Base-by-base conservation (phyloP, 768 basidiomycete genomes). In the Rhizopogon sp. region DNA sequence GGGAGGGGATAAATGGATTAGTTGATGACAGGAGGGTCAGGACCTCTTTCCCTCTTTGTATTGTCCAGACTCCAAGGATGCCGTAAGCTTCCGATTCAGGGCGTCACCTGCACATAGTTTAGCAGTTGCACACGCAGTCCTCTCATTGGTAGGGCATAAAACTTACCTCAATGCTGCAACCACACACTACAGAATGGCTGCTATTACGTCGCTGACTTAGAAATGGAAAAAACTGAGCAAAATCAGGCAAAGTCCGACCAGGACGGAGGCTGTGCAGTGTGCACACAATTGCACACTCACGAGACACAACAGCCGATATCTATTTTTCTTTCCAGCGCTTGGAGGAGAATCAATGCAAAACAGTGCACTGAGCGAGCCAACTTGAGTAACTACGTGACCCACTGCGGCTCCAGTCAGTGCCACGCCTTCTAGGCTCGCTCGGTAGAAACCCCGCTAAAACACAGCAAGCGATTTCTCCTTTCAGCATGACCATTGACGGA, bases 21-120 rank as follows among this genome's bases (percentile, higher is more conserved):
- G 22, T 20, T 49, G 33, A 35, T 49, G 47, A 5, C 13, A 37
- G 13, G 35, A 11, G 13, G 3, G 20, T 22, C 37, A 22, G 22
- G 35, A 49, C 33, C 2, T 20, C 46, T 20, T 9, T 20, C 35
- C 17, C 20, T 37, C 49, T 63, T 70, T 67, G 67, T 70, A 69
- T n/a, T 63, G 10, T 35, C 22, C 17, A 43, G 25, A 25, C 25
- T 25, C 25, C 25, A 39, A 17, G 35, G 37, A 41, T 43, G 60
- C 43, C 6, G 59, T 39, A 50, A 45, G 39, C 43, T 55, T 42
- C 54, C 43, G 37, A 13, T 56, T 52, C 59, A 46, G 60, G 52
- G 57, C 28, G 42, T 29, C 11, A 11, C 8, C 3, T 31, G 14
- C 50, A 52, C 50, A 52, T 7, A 7, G 22, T 42, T 11, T 10